A percentile compares a stretch with the other conserved stretches of the same genome.
Conservation (phyloP, 106 monocot genomes). For the Dendrobium officinale region DNA sequence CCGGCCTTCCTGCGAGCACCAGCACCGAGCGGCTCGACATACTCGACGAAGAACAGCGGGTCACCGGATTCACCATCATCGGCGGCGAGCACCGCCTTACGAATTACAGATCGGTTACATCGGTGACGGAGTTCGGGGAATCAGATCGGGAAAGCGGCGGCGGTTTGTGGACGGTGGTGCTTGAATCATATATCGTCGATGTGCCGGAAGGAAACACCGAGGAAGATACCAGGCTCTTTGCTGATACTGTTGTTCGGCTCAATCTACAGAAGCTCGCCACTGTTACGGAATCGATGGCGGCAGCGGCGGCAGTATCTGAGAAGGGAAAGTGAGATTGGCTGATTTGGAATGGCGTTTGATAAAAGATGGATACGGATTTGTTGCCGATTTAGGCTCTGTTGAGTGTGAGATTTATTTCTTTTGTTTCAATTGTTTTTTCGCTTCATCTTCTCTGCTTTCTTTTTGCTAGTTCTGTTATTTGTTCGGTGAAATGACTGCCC, state of each 20-base stretch:
- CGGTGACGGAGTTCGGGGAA: conserved; percentile 36
- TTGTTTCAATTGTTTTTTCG: no score
- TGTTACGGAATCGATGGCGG: conserved; percentile 23
- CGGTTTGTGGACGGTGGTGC: conserved; percentile 38
- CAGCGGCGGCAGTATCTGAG: neutral
- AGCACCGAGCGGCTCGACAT: conserved; percentile 79
- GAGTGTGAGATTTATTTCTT: no score
- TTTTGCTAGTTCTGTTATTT: no score
- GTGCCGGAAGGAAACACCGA: conserved; percentile 69
- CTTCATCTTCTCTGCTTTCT: no score
- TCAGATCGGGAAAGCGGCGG: conserved; percentile 7
- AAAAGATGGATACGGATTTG: no score
- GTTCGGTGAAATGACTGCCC: no score
- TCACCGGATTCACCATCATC: conserved; percentile 70
- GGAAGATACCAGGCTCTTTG: conserved; percentile 69
- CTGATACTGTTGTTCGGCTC: conserved; percentile 58
- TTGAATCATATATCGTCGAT: conserved; percentile 80
- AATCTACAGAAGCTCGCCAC: conserved; percentile 73
- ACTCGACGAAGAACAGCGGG: conserved; percentile 45
- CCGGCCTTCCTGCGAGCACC: conserved; percentile 78
- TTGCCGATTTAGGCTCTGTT: no score
- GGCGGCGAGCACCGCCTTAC: conserved; percentile 75
- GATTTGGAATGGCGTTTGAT: no score
- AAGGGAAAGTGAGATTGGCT: no score
- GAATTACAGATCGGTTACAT: conserved; percentile 72